A percentile compares a stretch with the other conserved stretches of the same genome.
Evolutionary conservation across 2,329 filamentous ascomycete species (phyloP).

Genomic region (Dichotomopilus funicola): DNA sequence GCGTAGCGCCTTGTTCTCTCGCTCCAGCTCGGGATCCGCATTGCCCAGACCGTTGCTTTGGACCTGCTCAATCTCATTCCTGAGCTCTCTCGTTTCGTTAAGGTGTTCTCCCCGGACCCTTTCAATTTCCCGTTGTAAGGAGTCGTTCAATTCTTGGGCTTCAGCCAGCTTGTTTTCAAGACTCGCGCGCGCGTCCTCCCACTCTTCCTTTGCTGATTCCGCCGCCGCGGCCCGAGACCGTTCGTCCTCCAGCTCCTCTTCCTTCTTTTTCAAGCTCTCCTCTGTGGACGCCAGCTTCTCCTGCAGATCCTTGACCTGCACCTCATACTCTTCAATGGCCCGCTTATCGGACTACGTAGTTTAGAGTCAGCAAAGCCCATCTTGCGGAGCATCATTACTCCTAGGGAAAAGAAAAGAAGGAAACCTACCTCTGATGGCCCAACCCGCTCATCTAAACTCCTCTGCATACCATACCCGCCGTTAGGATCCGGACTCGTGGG

Average conservation of each 20-base stretch:
- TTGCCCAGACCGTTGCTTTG: constrained; percentile 16
- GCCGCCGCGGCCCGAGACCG: constrained; percentile 45
- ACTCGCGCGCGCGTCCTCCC: constrained; percentile 56
- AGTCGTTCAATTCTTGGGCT: constrained; percentile 70
- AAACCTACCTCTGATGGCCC: constrained; percentile 21
- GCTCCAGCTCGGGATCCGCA: constrained; percentile 50
- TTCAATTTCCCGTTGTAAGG: constrained; percentile 72
- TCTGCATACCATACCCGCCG: constrained; percentile 30
- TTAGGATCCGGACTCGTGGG: constrained; percentile 46
- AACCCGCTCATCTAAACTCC: constrained; percentile 14
- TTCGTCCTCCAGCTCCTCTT: constrained; percentile 54
- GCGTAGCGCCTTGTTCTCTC: constrained; percentile 64
- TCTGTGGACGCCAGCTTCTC: constrained; percentile 69
- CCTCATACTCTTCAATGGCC: constrained; percentile 71
- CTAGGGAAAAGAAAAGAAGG: constrained; percentile 12
- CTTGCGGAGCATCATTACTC: constrained; percentile 11
- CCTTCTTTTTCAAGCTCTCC: constrained; percentile 58
- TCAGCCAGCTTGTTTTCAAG: constrained; percentile 70
- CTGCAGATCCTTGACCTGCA: constrained; percentile 67
- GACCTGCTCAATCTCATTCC: constrained; percentile 53
- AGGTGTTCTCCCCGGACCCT: constrained; percentile 63
- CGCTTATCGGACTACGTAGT: constrained; percentile 56
- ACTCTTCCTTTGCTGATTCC: constrained; percentile 63
- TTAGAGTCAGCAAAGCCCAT: constrained; percentile 6
- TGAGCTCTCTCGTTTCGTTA: constrained; percentile 54